A percentile compares a stretch with the other conserved stretches of the same genome.
Conservation (phyloP, 495 filamentous ascomycete species). For the Lasiosphaeriaceae sp. region DNA sequence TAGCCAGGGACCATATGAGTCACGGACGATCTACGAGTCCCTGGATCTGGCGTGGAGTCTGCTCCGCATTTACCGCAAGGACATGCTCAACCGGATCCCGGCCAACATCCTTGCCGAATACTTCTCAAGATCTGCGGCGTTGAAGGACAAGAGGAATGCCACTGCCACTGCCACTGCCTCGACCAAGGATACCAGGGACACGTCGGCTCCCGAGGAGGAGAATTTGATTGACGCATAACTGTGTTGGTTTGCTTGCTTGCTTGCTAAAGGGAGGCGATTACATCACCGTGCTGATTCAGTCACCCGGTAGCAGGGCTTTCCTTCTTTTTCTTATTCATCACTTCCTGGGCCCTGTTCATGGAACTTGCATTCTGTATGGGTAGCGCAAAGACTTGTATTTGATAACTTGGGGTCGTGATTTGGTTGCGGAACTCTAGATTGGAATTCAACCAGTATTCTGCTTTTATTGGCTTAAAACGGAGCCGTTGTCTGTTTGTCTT, state of each 20-base stretch:
- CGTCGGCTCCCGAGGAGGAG: too few species aligned
- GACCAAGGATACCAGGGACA: conserved; percentile 56
- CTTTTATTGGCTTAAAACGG: neutral
- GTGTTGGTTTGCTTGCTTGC: conserved; percentile 7
- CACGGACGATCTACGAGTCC: conserved; percentile 81
- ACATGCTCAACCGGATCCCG: conserved; percentile 95
- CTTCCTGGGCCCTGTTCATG: conserved; percentile 1
- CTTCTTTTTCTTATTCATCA: neutral
- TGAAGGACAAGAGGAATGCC: conserved; percentile 48
- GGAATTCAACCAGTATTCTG: conserved; percentile 15
- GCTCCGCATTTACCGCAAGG: conserved; percentile 93
- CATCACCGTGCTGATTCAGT: neutral
- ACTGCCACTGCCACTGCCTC: conserved; percentile 36
- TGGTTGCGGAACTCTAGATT: conserved; percentile 19
- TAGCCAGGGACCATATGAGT: conserved; percentile 86
- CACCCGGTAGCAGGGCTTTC: neutral
- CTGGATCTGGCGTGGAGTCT: conserved; percentile 95
- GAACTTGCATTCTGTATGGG: conserved; percentile 17
- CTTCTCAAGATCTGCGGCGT: conserved; percentile 60
- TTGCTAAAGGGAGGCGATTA: neutral
- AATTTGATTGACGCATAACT: conserved; percentile 65
- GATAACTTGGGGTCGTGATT: conserved; percentile 11
- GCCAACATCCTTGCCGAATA: conserved; percentile 90
- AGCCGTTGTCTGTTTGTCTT: neutral
- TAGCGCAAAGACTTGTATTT: conserved; percentile 14